These are phyloP conservation scores for Elsinoe australis DNA, from an alignment of 2,329 filamentous ascomycete species.

Conservation along the genomic window DNA sequence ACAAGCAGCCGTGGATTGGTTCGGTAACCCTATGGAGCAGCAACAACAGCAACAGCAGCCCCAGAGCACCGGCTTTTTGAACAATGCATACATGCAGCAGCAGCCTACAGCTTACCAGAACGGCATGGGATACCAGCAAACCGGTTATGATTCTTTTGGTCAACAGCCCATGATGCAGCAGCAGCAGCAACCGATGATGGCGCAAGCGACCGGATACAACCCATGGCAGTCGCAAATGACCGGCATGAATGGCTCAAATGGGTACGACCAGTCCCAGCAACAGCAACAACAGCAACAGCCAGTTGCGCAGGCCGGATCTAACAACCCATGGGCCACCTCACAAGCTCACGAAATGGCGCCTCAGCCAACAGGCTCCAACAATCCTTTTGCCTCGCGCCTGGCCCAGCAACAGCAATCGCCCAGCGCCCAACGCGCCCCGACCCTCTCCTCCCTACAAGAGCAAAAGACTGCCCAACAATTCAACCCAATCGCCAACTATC, in stretches of 20 bases:
- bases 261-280: constrained; percentile 51
- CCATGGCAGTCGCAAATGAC: constrained; percentile 33
- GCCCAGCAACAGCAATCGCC: constrained; percentile 51
- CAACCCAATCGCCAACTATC: constrained; percentile 33
- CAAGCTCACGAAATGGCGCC: constrained; percentile 62
- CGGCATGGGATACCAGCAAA: constrained; percentile 62
- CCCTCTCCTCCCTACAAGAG: constrained; percentile 69
- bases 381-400: constrained; percentile 80
- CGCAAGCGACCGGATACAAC: constrained; percentile 53
- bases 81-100: constrained; percentile 54
- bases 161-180: constrained; percentile 36
- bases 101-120: constrained; percentile 61
- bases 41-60: constrained; percentile 52
- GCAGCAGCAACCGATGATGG: constrained; percentile 47
- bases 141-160: constrained; percentile 52
- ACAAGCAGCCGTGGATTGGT: constrained; percentile 92
- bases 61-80: constrained; percentile 60
- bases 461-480: constrained; percentile 67
- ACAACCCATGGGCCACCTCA: constrained; percentile 73
- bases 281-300: constrained; percentile 51
- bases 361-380: constrained; percentile 91
- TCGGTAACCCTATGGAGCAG: constrained; percentile 84
- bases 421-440: constrained; percentile 52
- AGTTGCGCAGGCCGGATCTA: constrained; percentile 67
- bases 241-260: constrained; percentile 37